Conservation (phyloP, 176 grass and related monocot species). For the Urochloa ruziziensis region DNA sequence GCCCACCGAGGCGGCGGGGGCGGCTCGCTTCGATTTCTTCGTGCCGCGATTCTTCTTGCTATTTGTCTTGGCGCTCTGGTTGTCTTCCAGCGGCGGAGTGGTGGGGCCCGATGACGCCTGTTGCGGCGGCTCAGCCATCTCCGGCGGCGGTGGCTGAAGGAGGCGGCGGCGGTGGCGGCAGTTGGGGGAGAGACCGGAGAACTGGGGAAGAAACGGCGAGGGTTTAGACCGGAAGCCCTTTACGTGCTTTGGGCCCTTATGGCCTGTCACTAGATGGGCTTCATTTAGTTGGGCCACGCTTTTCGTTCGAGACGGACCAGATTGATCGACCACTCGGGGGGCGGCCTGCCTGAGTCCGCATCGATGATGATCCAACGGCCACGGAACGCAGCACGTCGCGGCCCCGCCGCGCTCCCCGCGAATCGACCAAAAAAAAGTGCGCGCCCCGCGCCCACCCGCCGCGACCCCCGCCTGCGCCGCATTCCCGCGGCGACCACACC, state of each 20-base stretch:
- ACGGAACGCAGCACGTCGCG: neutral
- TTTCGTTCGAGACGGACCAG: neutral
- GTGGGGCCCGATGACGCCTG: constrained; percentile 6
- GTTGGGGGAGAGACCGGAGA: neutral
- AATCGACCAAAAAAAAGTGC: constrained; percentile 5
- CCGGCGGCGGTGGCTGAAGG: neutral
- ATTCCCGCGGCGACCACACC: neutral
- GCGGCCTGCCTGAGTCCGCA: neutral
- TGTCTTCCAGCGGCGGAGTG: constrained; percentile 13
- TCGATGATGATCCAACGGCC: neutral
- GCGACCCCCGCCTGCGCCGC: neutral
- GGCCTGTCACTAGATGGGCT: neutral
- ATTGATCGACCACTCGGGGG: neutral
- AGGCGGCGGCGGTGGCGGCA: neutral
- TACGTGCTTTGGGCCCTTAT: neutral
- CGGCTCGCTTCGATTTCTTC: constrained; percentile 28
- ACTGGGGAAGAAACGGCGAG: neutral
- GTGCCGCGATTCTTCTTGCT: constrained; percentile 7
- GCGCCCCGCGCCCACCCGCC: neutral
- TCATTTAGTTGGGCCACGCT: neutral
- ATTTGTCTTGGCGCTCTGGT: neutral
- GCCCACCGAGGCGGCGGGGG: neutral
- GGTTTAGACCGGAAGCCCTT: neutral
- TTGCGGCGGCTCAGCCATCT: constrained; percentile 34
- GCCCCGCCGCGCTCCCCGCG: neutral